Evolutionary conservation across 2,329 filamentous ascomycete species (phyloP).

Genomic region (Boeremia exigua): DNA sequence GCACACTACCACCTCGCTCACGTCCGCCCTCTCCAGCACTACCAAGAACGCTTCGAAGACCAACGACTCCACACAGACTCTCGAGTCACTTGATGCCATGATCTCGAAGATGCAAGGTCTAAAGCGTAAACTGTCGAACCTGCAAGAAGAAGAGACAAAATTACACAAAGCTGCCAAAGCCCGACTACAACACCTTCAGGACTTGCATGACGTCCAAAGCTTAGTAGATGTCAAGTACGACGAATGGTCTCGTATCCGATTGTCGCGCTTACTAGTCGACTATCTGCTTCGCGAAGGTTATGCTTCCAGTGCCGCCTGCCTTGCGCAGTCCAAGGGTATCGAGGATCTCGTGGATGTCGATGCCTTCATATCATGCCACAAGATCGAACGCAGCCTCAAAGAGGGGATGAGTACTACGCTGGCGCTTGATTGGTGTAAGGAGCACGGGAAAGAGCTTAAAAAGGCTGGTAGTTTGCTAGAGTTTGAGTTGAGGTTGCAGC

Average conservation of each 20-base stretch:
- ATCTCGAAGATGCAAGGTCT: slow-evolving; percentile 82
- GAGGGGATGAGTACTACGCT: slow-evolving; percentile 72
- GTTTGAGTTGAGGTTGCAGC: slow-evolving; percentile 90
- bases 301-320: slow-evolving; percentile 72
- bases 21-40: slow-evolving; percentile 61
- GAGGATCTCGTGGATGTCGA: slow-evolving; percentile 85
- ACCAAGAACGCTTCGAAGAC: slow-evolving; percentile 68
- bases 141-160: slow-evolving; percentile 79
- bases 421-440: slow-evolving; percentile 86
- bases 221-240: slow-evolving; percentile 95
- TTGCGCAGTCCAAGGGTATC: slow-evolving; percentile 78
- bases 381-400: slow-evolving; percentile 75
- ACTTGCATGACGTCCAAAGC: slow-evolving; percentile 78
- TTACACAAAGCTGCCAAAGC: slow-evolving; percentile 78
- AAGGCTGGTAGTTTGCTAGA: slow-evolving; percentile 90
- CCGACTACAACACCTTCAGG: slow-evolving; percentile 79
- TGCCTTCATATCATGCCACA: slow-evolving; percentile 82
- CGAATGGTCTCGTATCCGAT: slow-evolving; percentile 78
- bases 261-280: slow-evolving; percentile 89
- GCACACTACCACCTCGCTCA: slow-evolving; percentile 69
- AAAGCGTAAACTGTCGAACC: slow-evolving; percentile 81
- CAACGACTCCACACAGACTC: slow-evolving; percentile 53
- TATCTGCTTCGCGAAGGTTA: slow-evolving; percentile 88
- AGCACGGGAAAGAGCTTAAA: slow-evolving; percentile 90
- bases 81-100: slow-evolving; percentile 83